phyloP scores from a whole-genome alignment of 495 filamentous ascomycete genomes.

The Xylaria acuta region DNA sequence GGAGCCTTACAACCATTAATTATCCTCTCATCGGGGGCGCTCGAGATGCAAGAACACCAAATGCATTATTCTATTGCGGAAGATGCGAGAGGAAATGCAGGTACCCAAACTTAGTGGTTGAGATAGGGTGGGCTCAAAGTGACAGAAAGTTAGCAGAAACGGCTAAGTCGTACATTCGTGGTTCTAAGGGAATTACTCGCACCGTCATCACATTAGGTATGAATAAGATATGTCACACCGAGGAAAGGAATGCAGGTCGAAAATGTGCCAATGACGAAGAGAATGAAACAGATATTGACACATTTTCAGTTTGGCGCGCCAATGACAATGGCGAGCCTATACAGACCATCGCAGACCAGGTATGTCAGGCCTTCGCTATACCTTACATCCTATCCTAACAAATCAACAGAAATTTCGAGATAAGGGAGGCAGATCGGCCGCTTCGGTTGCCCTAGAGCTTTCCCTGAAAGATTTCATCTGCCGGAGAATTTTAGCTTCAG shows the following conservation, averaged over 20 bases:
- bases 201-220: neutral
- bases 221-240: neutral
- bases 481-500: neutral
- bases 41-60: neutral
- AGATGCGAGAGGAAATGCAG: neutral
- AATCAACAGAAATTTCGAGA: neutral
- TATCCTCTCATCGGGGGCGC: neutral
- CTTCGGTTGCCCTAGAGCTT: neutral
- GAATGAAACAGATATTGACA: neutral
- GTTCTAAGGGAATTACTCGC: neutral
- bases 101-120: neutral
- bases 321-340: neutral
- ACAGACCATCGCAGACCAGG: neutral
- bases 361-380: neutral
- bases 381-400: neutral
- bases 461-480: neutral
- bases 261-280: neutral
- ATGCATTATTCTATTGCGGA: neutral
- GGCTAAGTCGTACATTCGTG: neutral
- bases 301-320: neutral
- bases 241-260: neutral
- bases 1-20: neutral
- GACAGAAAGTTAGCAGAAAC: neutral
- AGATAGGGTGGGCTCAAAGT: neutral
- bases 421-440: neutral